These are phyloP conservation scores for Lobosporangium transversale DNA, from an alignment of 192 early-diverging fungal species.

Conservation along the genomic window DNA sequence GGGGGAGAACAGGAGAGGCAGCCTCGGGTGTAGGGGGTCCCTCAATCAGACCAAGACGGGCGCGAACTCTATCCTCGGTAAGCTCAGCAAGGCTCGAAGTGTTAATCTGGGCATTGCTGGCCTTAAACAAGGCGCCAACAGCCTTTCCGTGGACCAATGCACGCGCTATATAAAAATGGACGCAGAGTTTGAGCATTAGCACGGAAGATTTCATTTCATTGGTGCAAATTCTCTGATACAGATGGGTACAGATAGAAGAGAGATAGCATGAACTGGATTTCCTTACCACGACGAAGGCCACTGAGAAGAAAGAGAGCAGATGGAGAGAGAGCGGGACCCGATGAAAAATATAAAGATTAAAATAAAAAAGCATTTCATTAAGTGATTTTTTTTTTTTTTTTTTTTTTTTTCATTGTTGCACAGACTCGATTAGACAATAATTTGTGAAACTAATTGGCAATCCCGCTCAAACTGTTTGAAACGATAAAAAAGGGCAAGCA, in stretches of 20 bases:
- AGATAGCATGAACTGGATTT: not conserved
- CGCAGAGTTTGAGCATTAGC: too few species aligned
- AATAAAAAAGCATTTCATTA: not conserved
- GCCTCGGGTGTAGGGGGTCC: constrained; percentile 27
- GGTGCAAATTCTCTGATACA: too few species aligned
- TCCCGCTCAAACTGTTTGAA: too few species aligned
- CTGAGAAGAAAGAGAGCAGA: constrained; percentile 21
- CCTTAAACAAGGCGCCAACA: constrained; percentile 65
- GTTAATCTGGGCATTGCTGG: constrained; percentile 55
- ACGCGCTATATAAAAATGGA: constrained; percentile 54
- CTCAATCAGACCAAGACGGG: constrained; percentile 37
- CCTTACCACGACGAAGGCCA: constrained; percentile 63
- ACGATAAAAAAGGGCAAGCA: not conserved
- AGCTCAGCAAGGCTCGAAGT: constrained; percentile 31
- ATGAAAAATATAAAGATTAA: not conserved
- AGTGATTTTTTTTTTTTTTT: not conserved
- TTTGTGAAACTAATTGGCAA: too few species aligned
- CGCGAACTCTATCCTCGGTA: constrained; percentile 36
- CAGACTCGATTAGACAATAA: not conserved
- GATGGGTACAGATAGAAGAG: too few species aligned
- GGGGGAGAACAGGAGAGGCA: constrained; percentile 27
- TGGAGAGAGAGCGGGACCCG: not conserved
- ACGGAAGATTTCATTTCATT: too few species aligned
- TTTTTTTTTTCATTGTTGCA: not conserved
- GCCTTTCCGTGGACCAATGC: constrained; percentile 72